These are phyloP conservation scores for Helotiales sp. DNA, from an alignment of 2,329 filamentous ascomycete genomes.

Conservation along the genomic window DNA sequence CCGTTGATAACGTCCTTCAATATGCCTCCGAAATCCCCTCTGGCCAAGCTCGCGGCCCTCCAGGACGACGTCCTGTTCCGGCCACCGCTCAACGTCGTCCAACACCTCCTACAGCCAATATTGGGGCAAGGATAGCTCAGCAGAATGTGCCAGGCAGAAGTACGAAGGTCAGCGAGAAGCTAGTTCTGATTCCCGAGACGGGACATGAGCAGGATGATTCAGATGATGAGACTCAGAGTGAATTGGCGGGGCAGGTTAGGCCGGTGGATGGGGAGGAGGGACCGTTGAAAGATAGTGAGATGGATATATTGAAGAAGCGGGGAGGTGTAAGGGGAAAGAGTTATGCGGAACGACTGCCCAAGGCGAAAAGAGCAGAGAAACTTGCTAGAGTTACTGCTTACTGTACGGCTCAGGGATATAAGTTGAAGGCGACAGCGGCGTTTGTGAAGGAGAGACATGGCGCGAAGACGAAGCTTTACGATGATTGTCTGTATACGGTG, in stretches of 20 bases:
- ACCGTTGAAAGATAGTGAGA: conserved; percentile 67
- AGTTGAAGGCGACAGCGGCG: conserved; percentile 81
- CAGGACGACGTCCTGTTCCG: conserved; percentile 45
- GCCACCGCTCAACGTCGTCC: conserved; percentile 46
- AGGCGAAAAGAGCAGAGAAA: conserved; percentile 82
- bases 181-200: conserved; percentile 91
- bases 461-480: conserved; percentile 93
- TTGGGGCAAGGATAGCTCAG: conserved; percentile 42
- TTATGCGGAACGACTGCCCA: conserved; percentile 90
- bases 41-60: conserved; percentile 79
- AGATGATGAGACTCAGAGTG: conserved; percentile 55
- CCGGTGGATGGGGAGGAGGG: conserved; percentile 61
- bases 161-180: conserved; percentile 92
- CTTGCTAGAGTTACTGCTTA: conserved; percentile 91
- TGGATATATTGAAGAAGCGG: conserved; percentile 61
- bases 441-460: conserved; percentile 87
- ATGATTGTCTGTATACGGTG: conserved; percentile 94
- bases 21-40: conserved; percentile 94
- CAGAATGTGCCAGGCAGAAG: conserved; percentile 75
- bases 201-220: conserved; percentile 59
- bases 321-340: conserved; percentile 74
- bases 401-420: conserved; percentile 92
- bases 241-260: conserved; percentile 43
- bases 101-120: conserved; percentile 41
- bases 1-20: conserved; percentile 92